These are phyloP conservation scores for Hamiltosporidium magnivora DNA, from an alignment of 371 early-diverging fungal genomes.

Conservation along the genomic window DNA sequence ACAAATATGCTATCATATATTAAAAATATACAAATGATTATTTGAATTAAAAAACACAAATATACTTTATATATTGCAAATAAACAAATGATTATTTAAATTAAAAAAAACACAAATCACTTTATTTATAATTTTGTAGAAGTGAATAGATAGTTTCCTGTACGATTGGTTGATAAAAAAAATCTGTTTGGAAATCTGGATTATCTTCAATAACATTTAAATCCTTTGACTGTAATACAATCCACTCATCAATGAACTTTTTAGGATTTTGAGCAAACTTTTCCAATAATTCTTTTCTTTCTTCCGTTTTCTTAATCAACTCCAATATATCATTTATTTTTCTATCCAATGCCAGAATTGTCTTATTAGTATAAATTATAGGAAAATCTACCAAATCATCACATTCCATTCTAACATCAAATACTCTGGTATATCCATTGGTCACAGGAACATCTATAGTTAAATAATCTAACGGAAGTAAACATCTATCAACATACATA, in stretches of 20 bases:
- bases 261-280: slow-evolving; percentile 44
- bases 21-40: no score
- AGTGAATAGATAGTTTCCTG: slow-evolving; percentile 51
- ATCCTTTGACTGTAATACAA: slow-evolving; percentile 32
- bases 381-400: slow-evolving; percentile 46
- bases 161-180: slow-evolving; percentile 42
- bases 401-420: slow-evolving; percentile 49
- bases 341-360: slow-evolving; percentile 40
- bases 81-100: no score
- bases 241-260: slow-evolving; percentile 48
- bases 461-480: slow-evolving; percentile 36
- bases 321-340: slow-evolving; percentile 42
- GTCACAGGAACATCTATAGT: slow-evolving; percentile 28
- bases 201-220: slow-evolving; percentile 27
- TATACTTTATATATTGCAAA: no score
- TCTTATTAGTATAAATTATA: slow-evolving; percentile 31
- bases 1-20: no score
- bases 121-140: slow-evolving; percentile 30
- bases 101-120: no score
- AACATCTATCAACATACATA: slow-evolving; percentile 11
- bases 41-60: no score
- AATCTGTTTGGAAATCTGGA: slow-evolving; percentile 30
- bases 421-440: slow-evolving; percentile 4
- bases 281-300: slow-evolving; percentile 24
- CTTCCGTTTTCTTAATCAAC: slow-evolving; percentile 33